Percentiles rank a stretch among this genome's conserved stretches.
phyloP scores from a whole-genome alignment of 2,329 filamentous ascomycete species.

The Aureobasidium sp. region DNA sequence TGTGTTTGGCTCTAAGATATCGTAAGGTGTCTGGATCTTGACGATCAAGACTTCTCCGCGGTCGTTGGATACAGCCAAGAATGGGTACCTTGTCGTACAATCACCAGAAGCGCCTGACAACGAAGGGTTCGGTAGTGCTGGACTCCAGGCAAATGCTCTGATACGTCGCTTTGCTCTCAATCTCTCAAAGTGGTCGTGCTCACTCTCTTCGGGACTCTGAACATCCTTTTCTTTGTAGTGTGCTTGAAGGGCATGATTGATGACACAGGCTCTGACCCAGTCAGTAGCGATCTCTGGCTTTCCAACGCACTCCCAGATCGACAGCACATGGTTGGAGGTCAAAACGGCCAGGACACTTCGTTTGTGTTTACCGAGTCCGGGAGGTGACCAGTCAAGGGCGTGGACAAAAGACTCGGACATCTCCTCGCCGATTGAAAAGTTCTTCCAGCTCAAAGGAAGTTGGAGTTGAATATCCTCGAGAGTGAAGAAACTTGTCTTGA shows the following conservation, averaged over 20 bases:
- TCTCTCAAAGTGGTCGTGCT: constrained; percentile 13
- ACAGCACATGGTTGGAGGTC: constrained; percentile 48
- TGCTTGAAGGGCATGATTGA: constrained; percentile 40
- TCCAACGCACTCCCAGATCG: constrained; percentile 45
- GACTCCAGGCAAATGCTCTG: constrained; percentile 34
- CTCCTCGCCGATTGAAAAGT: constrained; percentile 51
- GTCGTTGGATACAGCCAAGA: constrained; percentile 33
- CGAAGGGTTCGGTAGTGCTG: constrained; percentile 16
- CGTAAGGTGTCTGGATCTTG: constrained; percentile 29
- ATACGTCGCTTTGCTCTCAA: constrained; percentile 28
- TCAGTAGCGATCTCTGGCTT: constrained; percentile 30
- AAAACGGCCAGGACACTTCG: constrained; percentile 47
- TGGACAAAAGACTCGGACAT: constrained; percentile 43
- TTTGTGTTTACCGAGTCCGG: constrained; percentile 45
- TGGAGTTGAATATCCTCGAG: constrained; percentile 38
- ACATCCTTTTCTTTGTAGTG: constrained; percentile 14
- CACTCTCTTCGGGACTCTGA: constrained; percentile 24
- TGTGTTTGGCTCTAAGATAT: constrained; percentile 16
- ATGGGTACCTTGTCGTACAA: neutral
- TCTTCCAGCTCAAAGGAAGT: constrained; percentile 35
- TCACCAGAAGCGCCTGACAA: constrained; percentile 9
- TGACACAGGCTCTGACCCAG: constrained; percentile 44
- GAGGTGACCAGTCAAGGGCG: constrained; percentile 47
- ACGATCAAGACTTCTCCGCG: constrained; percentile 33
- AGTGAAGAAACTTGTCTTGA: constrained; percentile 46